Percentiles rank a stretch among this genome's conserved stretches.
Conservation (phyloP, 2,329 filamentous ascomycete genomes). For the Fusarium tanahbumbuense region DNA sequence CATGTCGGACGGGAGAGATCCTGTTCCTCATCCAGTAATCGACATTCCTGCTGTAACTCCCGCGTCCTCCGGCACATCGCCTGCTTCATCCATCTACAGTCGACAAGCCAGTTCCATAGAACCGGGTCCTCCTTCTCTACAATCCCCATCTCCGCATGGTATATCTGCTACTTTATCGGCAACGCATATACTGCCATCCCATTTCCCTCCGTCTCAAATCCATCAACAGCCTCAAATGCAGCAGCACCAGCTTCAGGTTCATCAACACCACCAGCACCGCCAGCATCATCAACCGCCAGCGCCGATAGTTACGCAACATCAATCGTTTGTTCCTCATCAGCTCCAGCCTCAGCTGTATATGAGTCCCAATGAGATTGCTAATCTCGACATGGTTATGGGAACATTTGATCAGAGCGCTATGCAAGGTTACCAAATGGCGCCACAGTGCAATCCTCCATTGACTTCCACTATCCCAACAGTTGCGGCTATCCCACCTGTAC, state of each 20-base stretch:
- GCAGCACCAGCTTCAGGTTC: conserved; percentile 3
- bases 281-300: conserved; percentile 9
- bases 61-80: conserved; percentile 24
- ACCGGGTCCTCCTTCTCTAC: conserved; percentile 18
- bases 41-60: conserved; percentile 29
- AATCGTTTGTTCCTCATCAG: conserved; percentile 37
- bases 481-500: not conserved
- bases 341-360: conserved; percentile 28
- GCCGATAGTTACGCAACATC: conserved; percentile 28
- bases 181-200: conserved; percentile 15
- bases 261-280: conserved; percentile 12
- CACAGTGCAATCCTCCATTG: conserved; percentile 21
- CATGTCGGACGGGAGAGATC: conserved; percentile 62
- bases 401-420: conserved; percentile 49
- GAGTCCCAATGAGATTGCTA: conserved; percentile 8
- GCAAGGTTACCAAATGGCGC: conserved; percentile 29
- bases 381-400: conserved; percentile 56
- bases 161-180: conserved; percentile 23
- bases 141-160: conserved; percentile 28
- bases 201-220: conserved; percentile 34
- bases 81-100: conserved; percentile 35
- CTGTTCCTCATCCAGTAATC: conserved; percentile 43
- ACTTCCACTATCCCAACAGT: conserved; percentile 11
- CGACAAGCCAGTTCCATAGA: conserved; percentile 26
- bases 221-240: conserved; percentile 39